Base-by-base conservation (phyloP, 1,284 basidiomycete genomes). In the Entoloma clypeatum region DNA sequence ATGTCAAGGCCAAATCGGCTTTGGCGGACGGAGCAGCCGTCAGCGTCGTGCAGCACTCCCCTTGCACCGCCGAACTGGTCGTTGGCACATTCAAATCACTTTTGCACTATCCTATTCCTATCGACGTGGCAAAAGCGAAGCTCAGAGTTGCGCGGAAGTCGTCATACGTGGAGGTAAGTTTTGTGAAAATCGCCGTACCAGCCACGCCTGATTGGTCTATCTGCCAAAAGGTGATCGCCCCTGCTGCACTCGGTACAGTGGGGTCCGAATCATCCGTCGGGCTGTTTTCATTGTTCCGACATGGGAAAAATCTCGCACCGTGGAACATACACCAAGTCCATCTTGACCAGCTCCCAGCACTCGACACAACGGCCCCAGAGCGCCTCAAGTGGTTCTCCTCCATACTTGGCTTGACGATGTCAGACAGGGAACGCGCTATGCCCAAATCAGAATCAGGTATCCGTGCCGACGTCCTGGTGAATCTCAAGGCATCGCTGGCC, bases 101-200 rank as follows among this genome's bases (percentile, higher is more conserved):
- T 13, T 29, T 68, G 5, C 14, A 39, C 1, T 68, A 54, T 26
- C 65, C 66, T 0, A 61, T 65, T 32, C 67, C 69, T 3, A 54
- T 75, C 10, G 53, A 63, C 25, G 53, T 53, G 7, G 39, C 40
- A n/a, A 56, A 55, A 13, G 37, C 54, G 2, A 74, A 61, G 48
- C 41, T 71, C 2, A 64, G 71, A 5, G 53, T 79, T 21, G 76
- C 74, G 5, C 65, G 77, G 21, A 72, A 69, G 47, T 79, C 75
- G 3, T 61, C 53, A 14, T 79, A 72, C 46, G 61, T 78, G 7
- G 75, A 80, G 62, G 77, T 77, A 26, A 10, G 61, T 41, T 34
- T 23, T 17, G 26, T 19, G 2, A 3, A 23, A 21, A 23, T 13
- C 4, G n/a, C n/a, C n/a, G n/a, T n/a, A n/a, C n/a, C n/a, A n/a